These are phyloP conservation scores for Chaetomium olivaceum DNA, from an alignment of 2,329 filamentous ascomycete genomes.

Conservation along the genomic window DNA sequence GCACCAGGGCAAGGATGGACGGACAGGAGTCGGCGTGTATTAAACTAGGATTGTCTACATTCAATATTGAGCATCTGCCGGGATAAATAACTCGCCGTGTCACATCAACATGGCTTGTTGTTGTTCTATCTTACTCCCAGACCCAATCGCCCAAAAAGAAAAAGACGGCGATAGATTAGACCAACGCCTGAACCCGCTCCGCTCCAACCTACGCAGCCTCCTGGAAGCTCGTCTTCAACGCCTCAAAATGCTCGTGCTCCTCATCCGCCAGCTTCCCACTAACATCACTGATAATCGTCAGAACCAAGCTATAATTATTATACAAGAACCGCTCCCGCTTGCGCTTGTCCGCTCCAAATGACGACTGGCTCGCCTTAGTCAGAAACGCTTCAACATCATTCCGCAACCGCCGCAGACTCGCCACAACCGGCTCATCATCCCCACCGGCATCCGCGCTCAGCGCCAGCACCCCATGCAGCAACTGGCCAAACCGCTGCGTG, in stretches of 20 bases:
- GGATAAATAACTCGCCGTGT: not conserved
- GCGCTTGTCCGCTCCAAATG: conserved; percentile 69
- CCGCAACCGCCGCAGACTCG: conserved; percentile 74
- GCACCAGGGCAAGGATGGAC: not conserved
- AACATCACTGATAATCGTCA: conserved; percentile 83
- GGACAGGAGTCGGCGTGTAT: not conserved
- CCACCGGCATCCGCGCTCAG: conserved; percentile 88
- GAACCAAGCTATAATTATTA: conserved; percentile 94
- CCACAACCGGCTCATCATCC: conserved; percentile 88
- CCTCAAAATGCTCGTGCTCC: conserved; percentile 73
- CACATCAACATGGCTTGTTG: not conserved
- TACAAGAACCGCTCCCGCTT: conserved; percentile 86
- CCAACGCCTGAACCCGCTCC: not conserved
- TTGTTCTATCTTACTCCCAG: not conserved
- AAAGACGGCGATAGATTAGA: not conserved
- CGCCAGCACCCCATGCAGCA: conserved; percentile 79
- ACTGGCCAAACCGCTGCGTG: conserved; percentile 93
- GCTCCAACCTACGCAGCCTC: conserved; percentile 42
- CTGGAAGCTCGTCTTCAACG: conserved; percentile 60
- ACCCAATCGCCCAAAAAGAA: not conserved
- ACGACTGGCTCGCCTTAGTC: conserved; percentile 68
- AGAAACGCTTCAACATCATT: conserved; percentile 83
- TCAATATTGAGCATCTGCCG: too few species aligned
- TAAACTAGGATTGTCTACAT: not conserved
- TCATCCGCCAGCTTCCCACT: conserved; percentile 73